Evolutionary conservation across 106 monocot genomes (phyloP), one percentile per base, ranked within the genome.

Genomic region (Dioscorea zingiberensis): DNA sequence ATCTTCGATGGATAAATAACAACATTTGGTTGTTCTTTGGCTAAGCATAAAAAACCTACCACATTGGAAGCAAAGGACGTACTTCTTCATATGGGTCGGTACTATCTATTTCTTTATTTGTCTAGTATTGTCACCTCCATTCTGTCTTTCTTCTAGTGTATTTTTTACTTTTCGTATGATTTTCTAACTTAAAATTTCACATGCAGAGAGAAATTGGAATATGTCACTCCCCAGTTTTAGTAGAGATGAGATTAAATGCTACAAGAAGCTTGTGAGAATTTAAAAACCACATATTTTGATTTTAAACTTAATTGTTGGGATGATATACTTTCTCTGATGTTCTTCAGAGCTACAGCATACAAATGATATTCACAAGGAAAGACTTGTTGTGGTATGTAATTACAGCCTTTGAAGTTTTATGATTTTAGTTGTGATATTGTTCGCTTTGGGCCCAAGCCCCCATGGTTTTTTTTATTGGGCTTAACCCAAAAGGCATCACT

Each of bases 311-410:
- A n/a, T 58, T 70, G 29, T n/a, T 58, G 59, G 28, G 18, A 66
- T 19, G 4, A 13, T 51, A 51, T 19, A 51, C 51, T 70, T 58
- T 68, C 60, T 71, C 3, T 66, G 66, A 17, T 24, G 19, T 54
- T 51, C 25, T 45, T 68, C 24, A 8, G 9, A 8, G 4, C 38
- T 79, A 58, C 85, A 98, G 97, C 54, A 60, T 27, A 71, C 57
- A 21, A 89, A 82, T 82, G 98, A 93, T 70, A 76, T 98, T 68
- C 98, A 98, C 68, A 93, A 83, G 68, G 98, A 98, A 73, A 92
- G 98, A 60, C 89, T 98, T 73, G 64, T 76, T 11, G 65, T 80
- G 98, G 98, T 98, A 87, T 70, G 69, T 58, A 66, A n/a, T 44
- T 28, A 26, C 28, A 25, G 8, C 8, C 48, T 60, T 53, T 25